Percentiles rank a stretch among this genome's conserved stretches.
Conservation (phyloP, 345 rosid genomes). For the Aegle marmelos region DNA sequence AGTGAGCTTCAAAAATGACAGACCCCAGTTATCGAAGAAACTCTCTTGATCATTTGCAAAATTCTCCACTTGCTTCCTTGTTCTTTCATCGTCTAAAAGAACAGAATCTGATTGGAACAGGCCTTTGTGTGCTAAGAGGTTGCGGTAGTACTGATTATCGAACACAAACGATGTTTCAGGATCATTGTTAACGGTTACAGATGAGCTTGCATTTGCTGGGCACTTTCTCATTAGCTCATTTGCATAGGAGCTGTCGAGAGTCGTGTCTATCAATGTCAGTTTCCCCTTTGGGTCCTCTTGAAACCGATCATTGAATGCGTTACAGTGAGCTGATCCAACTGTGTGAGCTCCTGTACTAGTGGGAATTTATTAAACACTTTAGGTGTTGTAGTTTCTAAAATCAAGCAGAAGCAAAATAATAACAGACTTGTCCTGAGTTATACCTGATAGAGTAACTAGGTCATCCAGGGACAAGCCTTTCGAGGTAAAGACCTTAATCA, state of each 20-base stretch:
- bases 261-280: conserved; percentile 37
- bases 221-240: conserved; percentile 46
- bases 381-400: background rate
- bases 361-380: background rate
- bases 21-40: conserved; percentile 60
- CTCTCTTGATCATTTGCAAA: conserved; percentile 51
- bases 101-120: conserved; percentile 75
- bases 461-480: conserved; percentile 71
- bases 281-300: conserved; percentile 47
- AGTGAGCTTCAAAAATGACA: conserved; percentile 72
- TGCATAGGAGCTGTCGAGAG: conserved; percentile 53
- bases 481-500: conserved; percentile 52
- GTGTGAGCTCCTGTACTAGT: conserved; percentile 64
- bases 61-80: conserved; percentile 49
- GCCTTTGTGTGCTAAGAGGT: conserved; percentile 52
- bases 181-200: conserved; percentile 52
- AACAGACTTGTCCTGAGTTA: background rate
- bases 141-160: conserved; percentile 65
- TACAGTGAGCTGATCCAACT: conserved; percentile 75
- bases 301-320: conserved; percentile 62
- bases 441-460: conserved; percentile 73
- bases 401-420: background rate
- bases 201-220: conserved; percentile 39
- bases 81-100: conserved; percentile 47
- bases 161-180: conserved; percentile 54